These are phyloP conservation scores for Rugosomyces carneus DNA, from an alignment of 1,284 basidiomycete species.

Conservation along the genomic window DNA sequence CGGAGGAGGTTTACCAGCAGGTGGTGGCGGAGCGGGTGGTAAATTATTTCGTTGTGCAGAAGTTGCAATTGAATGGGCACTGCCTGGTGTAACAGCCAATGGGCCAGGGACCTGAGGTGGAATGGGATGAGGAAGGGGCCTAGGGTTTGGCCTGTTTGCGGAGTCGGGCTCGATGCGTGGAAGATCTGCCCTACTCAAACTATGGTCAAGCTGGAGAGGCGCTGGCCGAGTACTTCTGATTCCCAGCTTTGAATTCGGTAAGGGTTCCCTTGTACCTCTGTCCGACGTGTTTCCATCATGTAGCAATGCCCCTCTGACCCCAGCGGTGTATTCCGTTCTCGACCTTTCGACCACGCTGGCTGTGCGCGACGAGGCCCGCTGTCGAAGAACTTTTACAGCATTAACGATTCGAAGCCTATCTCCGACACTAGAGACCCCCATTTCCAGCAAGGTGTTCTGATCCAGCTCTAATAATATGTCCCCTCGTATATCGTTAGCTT, in stretches of 20 bases:
- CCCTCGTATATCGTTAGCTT: constrained; percentile 82
- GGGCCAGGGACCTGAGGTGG: constrained; percentile 17
- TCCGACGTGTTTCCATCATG: constrained; percentile 10
- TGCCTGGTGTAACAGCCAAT: constrained; percentile 21
- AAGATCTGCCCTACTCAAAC: constrained; percentile 45
- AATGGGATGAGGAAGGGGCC: constrained; percentile 37
- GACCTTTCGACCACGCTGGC: constrained; percentile 19
- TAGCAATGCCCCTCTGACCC: constrained; percentile 14
- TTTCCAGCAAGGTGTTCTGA: constrained; percentile 79
- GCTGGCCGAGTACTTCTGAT: constrained; percentile 55
- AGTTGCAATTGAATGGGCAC: constrained; percentile 27
- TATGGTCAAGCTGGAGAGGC: constrained; percentile 54
- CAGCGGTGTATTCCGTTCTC: constrained; percentile 12
- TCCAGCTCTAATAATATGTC: constrained; percentile 87
- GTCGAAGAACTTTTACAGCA: constrained; percentile 75
- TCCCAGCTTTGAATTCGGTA: constrained; percentile 26
- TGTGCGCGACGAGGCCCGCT: constrained; percentile 36
- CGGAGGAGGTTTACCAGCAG: constrained; percentile 55
- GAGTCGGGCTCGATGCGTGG: constrained; percentile 65
- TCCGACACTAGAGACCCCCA: constrained; percentile 83
- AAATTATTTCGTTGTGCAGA: constrained; percentile 40
- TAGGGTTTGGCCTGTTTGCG: constrained; percentile 28
- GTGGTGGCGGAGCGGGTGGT: constrained; percentile 62
- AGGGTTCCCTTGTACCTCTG: constrained; percentile 8
- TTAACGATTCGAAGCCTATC: constrained; percentile 83